These are phyloP conservation scores for Eucalyptus fibrosa DNA, from an alignment of 345 rosid species.

Conservation along the genomic window DNA sequence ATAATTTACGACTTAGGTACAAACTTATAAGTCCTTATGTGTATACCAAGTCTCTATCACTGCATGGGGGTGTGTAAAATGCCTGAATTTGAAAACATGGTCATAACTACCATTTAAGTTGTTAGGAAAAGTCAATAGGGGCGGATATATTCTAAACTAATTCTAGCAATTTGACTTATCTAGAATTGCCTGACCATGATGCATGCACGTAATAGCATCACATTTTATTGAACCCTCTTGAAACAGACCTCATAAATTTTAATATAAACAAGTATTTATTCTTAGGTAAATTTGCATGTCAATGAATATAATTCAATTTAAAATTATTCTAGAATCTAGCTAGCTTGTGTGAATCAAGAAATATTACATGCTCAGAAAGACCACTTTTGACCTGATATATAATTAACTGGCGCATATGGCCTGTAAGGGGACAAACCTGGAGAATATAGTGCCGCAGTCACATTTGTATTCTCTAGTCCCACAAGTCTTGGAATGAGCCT, in stretches of 20 bases:
- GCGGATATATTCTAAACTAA: background rate
- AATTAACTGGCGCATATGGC: background rate
- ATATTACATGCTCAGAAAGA: background rate
- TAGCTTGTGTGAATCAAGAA: background rate
- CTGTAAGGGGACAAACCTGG: background rate
- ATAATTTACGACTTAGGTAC: background rate
- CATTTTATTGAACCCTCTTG: background rate
- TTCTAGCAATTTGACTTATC: background rate
- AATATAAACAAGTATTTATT: background rate
- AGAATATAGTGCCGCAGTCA: slow-evolving; percentile 1
- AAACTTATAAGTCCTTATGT: background rate
- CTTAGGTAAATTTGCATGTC: background rate
- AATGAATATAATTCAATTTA: background rate
- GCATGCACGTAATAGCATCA: background rate
- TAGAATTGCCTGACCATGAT: background rate
- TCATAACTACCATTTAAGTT: background rate
- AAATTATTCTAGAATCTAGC: background rate
- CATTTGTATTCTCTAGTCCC: slow-evolving; percentile 8
- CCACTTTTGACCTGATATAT: background rate
- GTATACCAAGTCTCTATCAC: background rate
- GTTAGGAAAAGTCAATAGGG: background rate
- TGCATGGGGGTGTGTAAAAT: background rate
- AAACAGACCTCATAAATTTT: background rate
- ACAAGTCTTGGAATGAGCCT: slow-evolving; percentile 6
- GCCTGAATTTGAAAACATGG: background rate